Evolutionary conservation across 2,329 filamentous ascomycete species (phyloP), one percentile per base, ranked within the genome.

Genomic region (Magnaporthales sp.): DNA sequence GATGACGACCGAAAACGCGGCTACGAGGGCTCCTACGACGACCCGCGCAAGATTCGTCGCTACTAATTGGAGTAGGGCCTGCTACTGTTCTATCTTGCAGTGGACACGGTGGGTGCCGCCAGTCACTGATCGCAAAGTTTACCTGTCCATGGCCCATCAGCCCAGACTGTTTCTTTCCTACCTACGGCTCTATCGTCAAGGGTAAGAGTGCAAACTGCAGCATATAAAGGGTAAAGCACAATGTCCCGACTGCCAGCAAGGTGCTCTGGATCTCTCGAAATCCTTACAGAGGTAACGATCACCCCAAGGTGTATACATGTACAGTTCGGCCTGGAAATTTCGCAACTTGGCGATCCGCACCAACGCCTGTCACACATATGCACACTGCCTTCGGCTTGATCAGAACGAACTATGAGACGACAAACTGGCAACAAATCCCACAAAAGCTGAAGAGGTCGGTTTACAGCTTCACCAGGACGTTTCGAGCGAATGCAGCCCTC

Each of bases 21-120:
- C 65, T 92, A 91, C 77, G 93, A 96, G 65, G 90, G 90, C 74
- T 85, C 86, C 70, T 89, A 93, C 79, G 92, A 97, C 74, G 93
- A 97, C 77, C 85, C 87, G 64, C 79, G 85, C 67, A 89, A 89
- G 77, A 75, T 89, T 69, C 86, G 87, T 70, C 85, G 87, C 70
- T 89, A 89, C 78, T 88, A 80, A 80, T 74, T 75, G 75, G 75
- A 76, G 15, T 32, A n/a, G 63, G 19, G 9, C 24, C 46, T 19
- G 46, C 60, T 75, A 72, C 69, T 67, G 64, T 61, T 65, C 69
- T 70, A 70, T 69, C 75, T 77, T 77, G 76, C 19, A 62, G 30
- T 61, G 54, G 24, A 46, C 24, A 74, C 79, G 72, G 81, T 83
- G 80, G 81, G 82, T 83, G 80, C 81, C 75, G 67, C 66, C 66